A percentile compares a stretch with the other conserved stretches of the same genome.
phyloP scores from a whole-genome alignment of 2,329 filamentous ascomycete species.

The Uncinocarpus reesii region DNA sequence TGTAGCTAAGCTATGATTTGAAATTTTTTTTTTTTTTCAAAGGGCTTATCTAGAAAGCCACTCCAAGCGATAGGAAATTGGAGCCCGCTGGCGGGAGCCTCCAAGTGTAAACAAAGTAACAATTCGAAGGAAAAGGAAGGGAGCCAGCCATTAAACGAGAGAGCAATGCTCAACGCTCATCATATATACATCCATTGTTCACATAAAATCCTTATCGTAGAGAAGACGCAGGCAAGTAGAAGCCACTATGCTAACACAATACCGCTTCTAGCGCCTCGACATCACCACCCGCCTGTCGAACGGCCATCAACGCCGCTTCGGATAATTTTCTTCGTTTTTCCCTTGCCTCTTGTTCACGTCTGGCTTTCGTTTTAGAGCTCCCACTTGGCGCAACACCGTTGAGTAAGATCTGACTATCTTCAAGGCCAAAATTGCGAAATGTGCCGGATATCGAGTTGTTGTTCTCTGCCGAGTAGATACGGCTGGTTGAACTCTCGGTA shows the following conservation, averaged over 20 bases:
- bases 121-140: neutral
- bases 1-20: no score
- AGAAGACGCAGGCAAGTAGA: constrained; percentile 12
- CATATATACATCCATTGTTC: no score
- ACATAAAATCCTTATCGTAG: constrained; percentile 18
- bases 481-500: neutral
- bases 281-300: constrained; percentile 38
- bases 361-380: constrained; percentile 86
- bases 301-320: constrained; percentile 36
- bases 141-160: neutral
- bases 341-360: constrained; percentile 74
- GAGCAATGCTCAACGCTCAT: neutral
- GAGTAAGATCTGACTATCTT: constrained; percentile 67
- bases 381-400: constrained; percentile 86
- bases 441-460: constrained; percentile 27
- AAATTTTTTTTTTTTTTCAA: no score
- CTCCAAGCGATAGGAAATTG: no score
- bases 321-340: constrained; percentile 53
- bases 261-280: constrained; percentile 37
- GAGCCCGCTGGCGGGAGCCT: no score
- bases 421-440: constrained; percentile 86
- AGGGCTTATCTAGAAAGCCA: no score
- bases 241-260: constrained; percentile 24
- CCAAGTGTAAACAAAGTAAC: no score
- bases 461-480: neutral